phyloP scores from a whole-genome alignment of 2,329 filamentous ascomycete species.

The Diaporthe helianthi region DNA sequence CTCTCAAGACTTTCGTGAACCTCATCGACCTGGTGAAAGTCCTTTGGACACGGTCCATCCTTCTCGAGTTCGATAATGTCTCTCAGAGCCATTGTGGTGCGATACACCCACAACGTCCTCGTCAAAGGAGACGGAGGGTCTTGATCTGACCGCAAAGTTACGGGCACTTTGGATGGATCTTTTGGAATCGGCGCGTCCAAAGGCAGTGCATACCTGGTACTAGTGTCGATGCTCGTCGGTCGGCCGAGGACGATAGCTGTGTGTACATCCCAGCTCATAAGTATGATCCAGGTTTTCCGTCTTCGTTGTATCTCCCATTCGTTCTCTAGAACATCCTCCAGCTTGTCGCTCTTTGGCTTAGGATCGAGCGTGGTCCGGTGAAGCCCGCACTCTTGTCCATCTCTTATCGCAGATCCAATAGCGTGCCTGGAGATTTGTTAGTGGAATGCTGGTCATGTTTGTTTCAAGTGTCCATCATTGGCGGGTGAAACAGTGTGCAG shows the following conservation, averaged over 20 bases:
- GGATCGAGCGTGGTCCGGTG: slow-evolving; percentile 62
- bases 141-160: slow-evolving; percentile 54
- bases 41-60: slow-evolving; percentile 60
- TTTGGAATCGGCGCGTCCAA: slow-evolving; percentile 59
- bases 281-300: slow-evolving; percentile 62
- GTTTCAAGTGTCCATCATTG: too few species aligned
- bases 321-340: slow-evolving; percentile 60
- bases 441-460: slow-evolving; percentile 34
- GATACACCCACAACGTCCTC: slow-evolving; percentile 57
- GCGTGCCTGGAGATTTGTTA: slow-evolving; percentile 46
- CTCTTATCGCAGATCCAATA: slow-evolving; percentile 63
- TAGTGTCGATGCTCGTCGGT: slow-evolving; percentile 61
- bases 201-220: slow-evolving; percentile 56
- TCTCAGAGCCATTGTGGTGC: slow-evolving; percentile 55
- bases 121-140: slow-evolving; percentile 66
- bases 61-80: slow-evolving; percentile 64
- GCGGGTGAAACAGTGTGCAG: too few species aligned
- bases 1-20: slow-evolving; percentile 59
- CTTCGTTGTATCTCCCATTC: slow-evolving; percentile 65
- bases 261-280: slow-evolving; percentile 62
- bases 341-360: slow-evolving; percentile 52
- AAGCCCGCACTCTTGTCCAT: slow-evolving; percentile 69
- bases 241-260: slow-evolving; percentile 61
- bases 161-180: slow-evolving; percentile 55
- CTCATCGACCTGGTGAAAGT: slow-evolving; percentile 60